Conservation (phyloP, 148 eudicot genomes). For the Vaccinium darrowii region DNA sequence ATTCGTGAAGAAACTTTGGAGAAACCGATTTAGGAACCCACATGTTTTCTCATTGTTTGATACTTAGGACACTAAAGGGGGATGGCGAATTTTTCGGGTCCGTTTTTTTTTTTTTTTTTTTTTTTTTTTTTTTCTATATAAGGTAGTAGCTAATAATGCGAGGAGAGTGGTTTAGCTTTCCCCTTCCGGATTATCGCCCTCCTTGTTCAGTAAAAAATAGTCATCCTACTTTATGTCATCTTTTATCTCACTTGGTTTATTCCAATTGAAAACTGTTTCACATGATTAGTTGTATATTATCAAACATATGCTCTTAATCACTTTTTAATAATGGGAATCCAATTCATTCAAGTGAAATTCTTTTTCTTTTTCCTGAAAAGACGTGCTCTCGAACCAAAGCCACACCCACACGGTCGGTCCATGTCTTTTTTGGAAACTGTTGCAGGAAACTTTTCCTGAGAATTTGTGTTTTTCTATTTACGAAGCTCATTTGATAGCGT, state of each 20-base stretch:
- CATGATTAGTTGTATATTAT: background rate
- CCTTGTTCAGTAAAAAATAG: too few relatives aligned
- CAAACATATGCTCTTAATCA: background rate
- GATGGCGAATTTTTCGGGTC: too few relatives aligned
- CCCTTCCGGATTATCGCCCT: too few relatives aligned
- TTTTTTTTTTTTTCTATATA: too few relatives aligned
- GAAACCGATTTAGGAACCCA: background rate
- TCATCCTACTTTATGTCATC: too few relatives aligned
- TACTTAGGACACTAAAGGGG: too few relatives aligned
- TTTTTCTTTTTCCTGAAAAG: conserved; percentile 17
- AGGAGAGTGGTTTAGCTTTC: too few relatives aligned
- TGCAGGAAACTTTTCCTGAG: background rate
- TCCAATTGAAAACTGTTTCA: background rate
- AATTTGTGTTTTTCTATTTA: background rate
- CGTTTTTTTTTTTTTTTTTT: too few relatives aligned
- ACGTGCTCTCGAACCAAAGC: background rate
- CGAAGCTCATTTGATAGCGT: background rate
- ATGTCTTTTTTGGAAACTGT: background rate
- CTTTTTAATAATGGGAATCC: conserved; percentile 8
- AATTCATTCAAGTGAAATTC: conserved; percentile 1
- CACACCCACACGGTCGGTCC: conserved; percentile 20
- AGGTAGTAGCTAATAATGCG: too few relatives aligned
- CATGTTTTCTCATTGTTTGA: too few relatives aligned
- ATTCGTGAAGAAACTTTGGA: background rate
- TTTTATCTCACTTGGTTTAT: background rate